phyloP scores from a whole-genome alignment of 495 filamentous ascomycete species.

The Penicilliopsis zonata region DNA sequence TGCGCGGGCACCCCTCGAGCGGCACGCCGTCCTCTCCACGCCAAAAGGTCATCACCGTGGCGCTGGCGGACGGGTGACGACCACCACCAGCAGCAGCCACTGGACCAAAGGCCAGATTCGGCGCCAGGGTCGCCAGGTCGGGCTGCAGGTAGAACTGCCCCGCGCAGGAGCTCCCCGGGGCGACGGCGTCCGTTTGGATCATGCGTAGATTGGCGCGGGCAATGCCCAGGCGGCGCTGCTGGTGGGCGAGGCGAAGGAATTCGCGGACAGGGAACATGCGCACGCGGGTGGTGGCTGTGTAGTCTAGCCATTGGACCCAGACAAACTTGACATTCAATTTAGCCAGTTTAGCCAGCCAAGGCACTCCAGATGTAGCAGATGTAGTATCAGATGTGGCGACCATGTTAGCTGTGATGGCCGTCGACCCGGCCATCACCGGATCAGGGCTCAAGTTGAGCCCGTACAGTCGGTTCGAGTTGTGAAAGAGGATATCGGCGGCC shows the following conservation, averaged over 20 bases:
- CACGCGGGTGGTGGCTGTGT: slow-evolving; percentile 55
- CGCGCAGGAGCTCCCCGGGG: slow-evolving; percentile 23
- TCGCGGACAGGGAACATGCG: slow-evolving; percentile 58
- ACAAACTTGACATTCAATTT: slow-evolving; percentile 46
- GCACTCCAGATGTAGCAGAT: no score
- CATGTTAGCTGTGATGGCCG: no score
- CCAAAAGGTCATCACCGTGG: slow-evolving; percentile 50
- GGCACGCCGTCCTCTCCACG: slow-evolving; percentile 15
- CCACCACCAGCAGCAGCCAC: slow-evolving; percentile 39
- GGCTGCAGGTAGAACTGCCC: slow-evolving; percentile 53
- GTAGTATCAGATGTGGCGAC: no score
- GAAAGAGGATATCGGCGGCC: slow-evolving; percentile 50
- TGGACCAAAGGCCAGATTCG: no score
- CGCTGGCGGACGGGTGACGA: slow-evolving; percentile 26
- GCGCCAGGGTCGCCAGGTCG: slow-evolving; percentile 43
- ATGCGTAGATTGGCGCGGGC: slow-evolving; percentile 42
- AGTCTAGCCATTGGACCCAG: slow-evolving; percentile 71
- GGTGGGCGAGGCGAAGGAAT: slow-evolving; percentile 44
- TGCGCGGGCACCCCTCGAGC: slow-evolving; percentile 44
- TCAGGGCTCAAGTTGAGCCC: slow-evolving; percentile 29
- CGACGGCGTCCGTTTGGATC: slow-evolving; percentile 34
- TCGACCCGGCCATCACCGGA: no score
- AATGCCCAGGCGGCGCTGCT: slow-evolving; percentile 42
- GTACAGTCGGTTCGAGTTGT: slow-evolving; percentile 61
- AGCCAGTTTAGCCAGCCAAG: no score